Percentiles rank a stretch among this genome's conserved stretches.
These are phyloP conservation scores for Phytophthora pistaciae DNA, from an alignment of 352 stramenopile species.

Conservation along the genomic window DNA sequence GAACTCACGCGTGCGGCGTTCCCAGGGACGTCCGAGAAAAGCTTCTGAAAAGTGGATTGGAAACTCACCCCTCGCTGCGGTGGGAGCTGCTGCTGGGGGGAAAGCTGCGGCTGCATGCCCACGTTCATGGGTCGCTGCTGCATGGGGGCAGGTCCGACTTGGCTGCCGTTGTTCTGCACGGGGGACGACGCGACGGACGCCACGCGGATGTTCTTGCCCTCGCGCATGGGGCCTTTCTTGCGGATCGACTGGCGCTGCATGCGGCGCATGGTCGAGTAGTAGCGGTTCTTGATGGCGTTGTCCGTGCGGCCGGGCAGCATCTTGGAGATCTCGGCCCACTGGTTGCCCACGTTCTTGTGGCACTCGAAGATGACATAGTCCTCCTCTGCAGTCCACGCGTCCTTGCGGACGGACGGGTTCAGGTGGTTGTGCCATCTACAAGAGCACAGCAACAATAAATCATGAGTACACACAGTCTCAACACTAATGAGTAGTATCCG, in stretches of 20 bases:
- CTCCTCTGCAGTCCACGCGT: conserved; percentile 91
- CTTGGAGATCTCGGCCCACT: conserved; percentile 93
- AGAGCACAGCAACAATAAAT: neutral
- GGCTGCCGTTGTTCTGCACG: conserved; percentile 30
- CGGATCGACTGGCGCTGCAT: conserved; percentile 90
- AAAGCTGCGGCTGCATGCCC: conserved; percentile 26
- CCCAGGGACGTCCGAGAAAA: conserved; percentile 51
- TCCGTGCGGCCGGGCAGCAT: conserved; percentile 91
- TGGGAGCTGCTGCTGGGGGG: conserved; percentile 23
- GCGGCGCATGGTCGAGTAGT: conserved; percentile 93
- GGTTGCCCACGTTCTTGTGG: conserved; percentile 93
- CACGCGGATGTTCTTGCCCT: conserved; percentile 85
- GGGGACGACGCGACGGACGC: conserved; percentile 64
- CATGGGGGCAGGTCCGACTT: conserved; percentile 13
- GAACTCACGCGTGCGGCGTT: conserved; percentile 52
- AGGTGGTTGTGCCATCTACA: conserved; percentile 90
- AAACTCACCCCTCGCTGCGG: conserved; percentile 48
- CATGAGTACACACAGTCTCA: neutral
- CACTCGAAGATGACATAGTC: conserved; percentile 93
- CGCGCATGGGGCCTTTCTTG: conserved; percentile 84
- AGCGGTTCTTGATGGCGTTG: conserved; percentile 94
- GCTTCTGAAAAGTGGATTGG: conserved; percentile 67
- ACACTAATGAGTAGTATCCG: too few species aligned
- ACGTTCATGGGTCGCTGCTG: conserved; percentile 30
- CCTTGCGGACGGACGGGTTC: conserved; percentile 89